Conservation (phyloP, 75 land plant genomes). For the Gnetum montanum region DNA sequence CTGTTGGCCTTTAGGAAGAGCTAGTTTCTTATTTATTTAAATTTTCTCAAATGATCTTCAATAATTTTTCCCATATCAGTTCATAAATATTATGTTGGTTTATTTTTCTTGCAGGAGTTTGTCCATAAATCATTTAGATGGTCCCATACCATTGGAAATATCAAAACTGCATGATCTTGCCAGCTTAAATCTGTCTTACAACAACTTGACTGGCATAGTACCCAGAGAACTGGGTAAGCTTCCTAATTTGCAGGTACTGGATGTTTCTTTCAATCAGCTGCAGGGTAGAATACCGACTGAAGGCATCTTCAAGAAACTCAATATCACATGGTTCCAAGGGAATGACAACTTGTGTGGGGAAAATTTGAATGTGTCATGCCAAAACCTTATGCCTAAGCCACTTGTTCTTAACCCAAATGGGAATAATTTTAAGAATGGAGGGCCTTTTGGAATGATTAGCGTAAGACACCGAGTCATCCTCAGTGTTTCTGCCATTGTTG, state of each 20-base stretch:
- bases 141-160: constrained; percentile 55
- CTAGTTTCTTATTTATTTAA: no score
- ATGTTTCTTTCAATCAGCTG: constrained; percentile 69
- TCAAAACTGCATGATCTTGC: constrained; percentile 46
- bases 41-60: no score
- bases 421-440: background rate
- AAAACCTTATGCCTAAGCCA: constrained; percentile 66
- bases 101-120: constrained; percentile 53
- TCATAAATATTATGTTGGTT: background rate
- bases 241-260: constrained; percentile 46
- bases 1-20: background rate
- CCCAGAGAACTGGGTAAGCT: constrained; percentile 54
- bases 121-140: constrained; percentile 54
- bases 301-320: constrained; percentile 48
- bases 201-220: constrained; percentile 70
- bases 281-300: constrained; percentile 61
- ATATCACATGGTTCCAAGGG: constrained; percentile 49
- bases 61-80: no score
- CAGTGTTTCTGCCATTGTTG: constrained; percentile 77
- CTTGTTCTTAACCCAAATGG: constrained; percentile 77
- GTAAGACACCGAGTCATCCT: constrained; percentile 38
- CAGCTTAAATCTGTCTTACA: constrained; percentile 66
- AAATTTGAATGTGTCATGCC: constrained; percentile 47
- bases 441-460: background rate
- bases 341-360: constrained; percentile 72